Evolutionary conservation across 1,284 basidiomycete genomes (phyloP), one percentile per base, ranked within the genome.

Genomic region (Ceratobasidium sp.): DNA sequence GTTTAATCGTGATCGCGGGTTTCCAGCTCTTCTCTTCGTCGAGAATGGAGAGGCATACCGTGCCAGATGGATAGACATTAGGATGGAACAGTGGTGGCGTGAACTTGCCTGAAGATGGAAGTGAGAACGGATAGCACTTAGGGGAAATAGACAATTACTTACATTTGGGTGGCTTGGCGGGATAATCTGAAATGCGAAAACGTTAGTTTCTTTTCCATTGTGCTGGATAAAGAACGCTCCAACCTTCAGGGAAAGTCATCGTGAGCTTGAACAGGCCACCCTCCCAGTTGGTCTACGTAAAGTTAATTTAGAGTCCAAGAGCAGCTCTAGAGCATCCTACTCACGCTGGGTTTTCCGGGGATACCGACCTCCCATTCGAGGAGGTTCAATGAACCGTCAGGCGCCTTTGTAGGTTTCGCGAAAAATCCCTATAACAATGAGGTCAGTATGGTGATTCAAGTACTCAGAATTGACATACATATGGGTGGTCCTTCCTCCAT

Each of bases 11-110:
- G 78, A 99, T 98, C 1, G 96, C 93, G 11, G 98, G 96, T 81
- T 98, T 98, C 98, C 98, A 99, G 5, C 91, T 92, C 82, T 99
- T 99, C 82, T 99, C 98, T 81, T 99, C 98, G 80, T 99, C 97
- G 47, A 99, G 84, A 80, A 99, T 99, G 16, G 96, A 98, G 26
- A 99, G 86, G 81, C 98, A 99, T 63, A 99, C 96, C 23, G 98
- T 99, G 30, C 98, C 98, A 18, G 96, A 98, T 0, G 98, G 98
- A 82, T 98, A 99, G 67, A 99, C 96, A 80, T 99, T 99, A 32
- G 97, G 97, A 81, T 99, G 97, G 84, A 98, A 99, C 62, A 98
- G 85, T 32, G 97, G 93, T 1, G 98, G 97, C 0, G 90, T 87
- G 83, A 99, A 99, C 88, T 98, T 98, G 85, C 95, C 96, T 98